A percentile compares a stretch with the other conserved stretches of the same genome.
These are phyloP conservation scores for Platismatia glauca DNA, from an alignment of 495 filamentous ascomycete genomes.

Conservation along the genomic window DNA sequence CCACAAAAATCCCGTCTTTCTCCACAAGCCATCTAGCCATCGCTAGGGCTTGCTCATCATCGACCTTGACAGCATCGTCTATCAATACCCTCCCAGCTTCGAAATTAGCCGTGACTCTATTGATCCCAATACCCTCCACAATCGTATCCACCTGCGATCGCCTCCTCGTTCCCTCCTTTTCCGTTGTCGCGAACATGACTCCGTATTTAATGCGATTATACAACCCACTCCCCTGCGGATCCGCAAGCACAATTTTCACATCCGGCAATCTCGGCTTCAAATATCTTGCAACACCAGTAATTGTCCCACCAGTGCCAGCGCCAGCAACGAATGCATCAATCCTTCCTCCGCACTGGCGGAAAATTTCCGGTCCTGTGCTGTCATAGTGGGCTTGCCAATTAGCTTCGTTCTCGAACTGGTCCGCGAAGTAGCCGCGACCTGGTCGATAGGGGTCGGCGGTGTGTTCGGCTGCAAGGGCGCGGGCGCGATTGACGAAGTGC, in stretches of 20 bases:
- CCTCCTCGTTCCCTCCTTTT: slow-evolving; percentile 81
- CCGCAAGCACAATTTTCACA: slow-evolving; percentile 72
- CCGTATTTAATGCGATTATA: slow-evolving; percentile 86
- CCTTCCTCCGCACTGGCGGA: slow-evolving; percentile 59
- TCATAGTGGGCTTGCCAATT: slow-evolving; percentile 81
- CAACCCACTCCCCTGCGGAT: slow-evolving; percentile 88
- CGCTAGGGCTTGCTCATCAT: slow-evolving; percentile 79
- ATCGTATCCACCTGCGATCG: slow-evolving; percentile 90
- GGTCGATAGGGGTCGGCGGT: slow-evolving; percentile 40
- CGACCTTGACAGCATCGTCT: slow-evolving; percentile 83
- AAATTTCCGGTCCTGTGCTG: slow-evolving; percentile 86
- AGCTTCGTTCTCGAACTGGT: slow-evolving; percentile 86
- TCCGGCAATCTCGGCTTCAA: slow-evolving; percentile 57
- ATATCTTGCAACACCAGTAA: slow-evolving; percentile 74
- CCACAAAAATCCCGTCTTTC: slow-evolving; percentile 89
- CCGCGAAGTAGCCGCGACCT: slow-evolving; percentile 76
- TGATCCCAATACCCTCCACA: slow-evolving; percentile 93
- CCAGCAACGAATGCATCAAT: slow-evolving; percentile 90
- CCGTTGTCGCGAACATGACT: slow-evolving; percentile 87
- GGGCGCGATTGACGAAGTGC: slow-evolving; percentile 92
- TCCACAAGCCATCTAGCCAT: slow-evolving; percentile 96
- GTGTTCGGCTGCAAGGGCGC: slow-evolving; percentile 65
- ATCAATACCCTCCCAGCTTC: slow-evolving; percentile 75
- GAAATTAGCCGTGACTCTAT: slow-evolving; percentile 83
- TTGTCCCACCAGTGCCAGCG: slow-evolving; percentile 92